Base-by-base conservation (phyloP, 2,329 filamentous ascomycete genomes). In the Aspergillus calidoustus region DNA sequence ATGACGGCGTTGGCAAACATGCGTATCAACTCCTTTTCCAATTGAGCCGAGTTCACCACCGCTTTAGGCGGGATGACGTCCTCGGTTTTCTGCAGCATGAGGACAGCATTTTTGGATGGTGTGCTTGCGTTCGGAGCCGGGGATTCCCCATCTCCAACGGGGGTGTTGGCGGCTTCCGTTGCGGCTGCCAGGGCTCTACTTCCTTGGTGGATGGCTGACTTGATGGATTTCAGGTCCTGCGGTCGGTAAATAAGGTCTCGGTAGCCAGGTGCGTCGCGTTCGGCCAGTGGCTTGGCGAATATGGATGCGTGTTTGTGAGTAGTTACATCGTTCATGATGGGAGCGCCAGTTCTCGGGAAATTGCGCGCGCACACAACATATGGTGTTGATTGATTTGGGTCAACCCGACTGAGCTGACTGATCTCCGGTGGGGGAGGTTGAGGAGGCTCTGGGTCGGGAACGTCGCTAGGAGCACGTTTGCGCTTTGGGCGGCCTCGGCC, bases 1-100 rank as follows among this genome's bases (percentile, higher is more conserved):
- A 99, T 98, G 77, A 97, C 91, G 19, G 95, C 94, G 72, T 98
- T 98, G 68, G 93, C 92, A 76, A 98, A 97, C 91, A 98, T 97
- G 70, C 96, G 91, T 69, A 96, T 92, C 11, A 98, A 82, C 75
- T 98, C 94, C 67, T 93, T 92, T 77, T 98, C 94, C 17, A 98
- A 84, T 75, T 98, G 95, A 1, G 90, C 88, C 54, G 91, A 93
- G 76, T 98, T 98, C 76, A 98, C 91, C 69, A 98, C 97, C 22
- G 89, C 92, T 69, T 89, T 91, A 0, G 95, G 94, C 2, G 94
- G 92, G 2, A 94, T 84, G 28, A 97, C 82, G 60, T 97, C 92
- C 54, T 89, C 85, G 2, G 86, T 90, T 60, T 91, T 85, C n/a
- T 72, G 75, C 17, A 81, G 66, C 64, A 80, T 69, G 34, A 80